A percentile compares a stretch with the other conserved stretches of the same genome.
These are phyloP conservation scores for Boletus sensibilis DNA, from an alignment of 768 basidiomycete genomes.

Conservation along the genomic window DNA sequence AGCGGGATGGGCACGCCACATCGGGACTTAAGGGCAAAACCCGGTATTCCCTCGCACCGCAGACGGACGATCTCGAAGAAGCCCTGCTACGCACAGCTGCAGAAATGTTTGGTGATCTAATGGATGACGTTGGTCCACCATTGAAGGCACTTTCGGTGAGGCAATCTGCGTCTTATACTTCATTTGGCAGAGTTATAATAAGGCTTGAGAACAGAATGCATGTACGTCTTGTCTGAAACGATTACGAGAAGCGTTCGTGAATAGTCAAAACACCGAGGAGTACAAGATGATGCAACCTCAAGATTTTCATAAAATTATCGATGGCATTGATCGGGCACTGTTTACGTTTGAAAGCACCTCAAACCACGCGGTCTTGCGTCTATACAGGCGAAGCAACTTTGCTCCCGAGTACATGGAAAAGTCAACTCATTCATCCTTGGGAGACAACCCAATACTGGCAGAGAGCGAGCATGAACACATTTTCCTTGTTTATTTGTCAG, in stretches of 20 bases:
- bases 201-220: slow-evolving; percentile 43
- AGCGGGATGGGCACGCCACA: slow-evolving; percentile 15
- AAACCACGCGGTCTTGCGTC: slow-evolving; percentile 75
- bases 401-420: slow-evolving; percentile 11
- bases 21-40: slow-evolving; percentile 23
- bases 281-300: slow-evolving; percentile 45
- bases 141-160: slow-evolving; percentile 71
- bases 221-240: slow-evolving; percentile 60
- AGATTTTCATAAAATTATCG: slow-evolving; percentile 64
- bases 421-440: slow-evolving; percentile 16
- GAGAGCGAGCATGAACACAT: slow-evolving; percentile 75
- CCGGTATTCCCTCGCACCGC: slow-evolving; percentile 34
- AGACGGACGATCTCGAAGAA: slow-evolving; percentile 44
- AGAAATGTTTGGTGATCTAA: slow-evolving; percentile 71
- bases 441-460: slow-evolving; percentile 38
- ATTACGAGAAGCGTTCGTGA: slow-evolving; percentile 65
- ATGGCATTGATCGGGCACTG: slow-evolving; percentile 66
- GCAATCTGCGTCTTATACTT: background rate
- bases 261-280: slow-evolving; percentile 32
- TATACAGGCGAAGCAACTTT: slow-evolving; percentile 59
- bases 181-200: slow-evolving; percentile 5
- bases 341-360: slow-evolving; percentile 79
- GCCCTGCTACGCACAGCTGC: slow-evolving; percentile 51
- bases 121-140: slow-evolving; percentile 79
- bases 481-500: slow-evolving; percentile 91